Percentiles rank a stretch among this genome's conserved stretches.
These are phyloP conservation scores for Leishmania arabica DNA, from an alignment of 208 protist species.

Conservation along the genomic window DNA sequence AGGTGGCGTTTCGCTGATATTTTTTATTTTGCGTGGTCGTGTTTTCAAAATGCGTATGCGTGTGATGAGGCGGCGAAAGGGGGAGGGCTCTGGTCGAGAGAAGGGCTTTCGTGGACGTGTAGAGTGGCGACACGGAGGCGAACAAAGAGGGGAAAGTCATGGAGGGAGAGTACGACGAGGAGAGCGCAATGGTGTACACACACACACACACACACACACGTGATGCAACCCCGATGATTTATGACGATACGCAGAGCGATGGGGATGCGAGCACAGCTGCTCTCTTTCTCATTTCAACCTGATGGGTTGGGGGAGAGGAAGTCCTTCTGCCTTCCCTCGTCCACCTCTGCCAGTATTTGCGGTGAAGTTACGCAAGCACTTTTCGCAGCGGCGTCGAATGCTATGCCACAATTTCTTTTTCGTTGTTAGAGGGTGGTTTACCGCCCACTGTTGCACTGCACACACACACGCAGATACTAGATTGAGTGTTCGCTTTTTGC, in stretches of 20 bases:
- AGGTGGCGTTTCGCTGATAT: background rate
- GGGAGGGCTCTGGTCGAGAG: background rate
- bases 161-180: constrained; percentile 1
- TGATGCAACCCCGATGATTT: background rate
- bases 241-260: background rate
- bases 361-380: background rate
- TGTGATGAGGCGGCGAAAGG: no score
- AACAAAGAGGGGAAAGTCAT: background rate
- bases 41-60: no score
- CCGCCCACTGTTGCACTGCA: background rate
- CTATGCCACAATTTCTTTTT: background rate
- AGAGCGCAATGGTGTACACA: background rate
- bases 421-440: background rate
- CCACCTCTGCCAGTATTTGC: background rate
- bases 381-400: background rate
- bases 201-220: background rate
- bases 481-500: background rate
- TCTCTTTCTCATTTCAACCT: background rate
- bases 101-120: background rate
- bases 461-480: background rate
- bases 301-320: background rate
- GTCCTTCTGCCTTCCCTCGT: background rate
- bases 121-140: background rate
- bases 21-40: no score
- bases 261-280: background rate